Base-by-base conservation (phyloP, 1,284 basidiomycete species). In the Naganishia sp. region DNA sequence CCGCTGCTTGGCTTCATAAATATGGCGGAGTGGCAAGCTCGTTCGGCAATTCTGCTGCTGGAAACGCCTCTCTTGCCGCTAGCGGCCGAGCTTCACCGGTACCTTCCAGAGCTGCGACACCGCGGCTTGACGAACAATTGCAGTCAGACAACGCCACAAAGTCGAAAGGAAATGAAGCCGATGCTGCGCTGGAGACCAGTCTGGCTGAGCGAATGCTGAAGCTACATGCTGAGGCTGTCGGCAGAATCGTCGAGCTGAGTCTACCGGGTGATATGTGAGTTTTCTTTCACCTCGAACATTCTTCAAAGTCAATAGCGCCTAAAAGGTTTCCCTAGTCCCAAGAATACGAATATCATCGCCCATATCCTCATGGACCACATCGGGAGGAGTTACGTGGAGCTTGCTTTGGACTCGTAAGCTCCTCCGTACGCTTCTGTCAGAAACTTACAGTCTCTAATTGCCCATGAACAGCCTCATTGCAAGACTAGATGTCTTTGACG, bases 211-310 rank as follows among this genome's bases (percentile, higher is more conserved):
- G 85, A 71, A 93, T 97, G 87, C 81, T 97, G 21, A 91, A 88
- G 76, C 96, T 94, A 92, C 94, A 98, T 78, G 94, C 94, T 1
- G 94, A 97, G 76, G 90, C 92, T 2, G 87, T 95, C 41, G 94
- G 94, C 4, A 83, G 94, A 69, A 93, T 92, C 70, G 90, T 94
- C 9, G 94, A 96, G 77, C 82, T 98, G 32, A 93, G 88, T 72
- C 79, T 87, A 3, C 74, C 85, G 2, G 86, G 84, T 54, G 94
- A 98, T 72, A 87, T 94, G 90, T 95, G 73, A 80, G 90, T 82
- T 1, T 15, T 4, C 4, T 25, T 17, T 35, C 18, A 21, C 21
- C 18, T n/a, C 25, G 25, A n/a, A 11, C 54, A 41, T 28, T 25
- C 18, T 23, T n/a, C 35, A 9, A 1, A 39, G 35, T 39, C 2